Evolutionary conservation across 306 rosid species (phyloP), one percentile per base, ranked within the genome.

Genomic region (Carpinus fangiana): DNA sequence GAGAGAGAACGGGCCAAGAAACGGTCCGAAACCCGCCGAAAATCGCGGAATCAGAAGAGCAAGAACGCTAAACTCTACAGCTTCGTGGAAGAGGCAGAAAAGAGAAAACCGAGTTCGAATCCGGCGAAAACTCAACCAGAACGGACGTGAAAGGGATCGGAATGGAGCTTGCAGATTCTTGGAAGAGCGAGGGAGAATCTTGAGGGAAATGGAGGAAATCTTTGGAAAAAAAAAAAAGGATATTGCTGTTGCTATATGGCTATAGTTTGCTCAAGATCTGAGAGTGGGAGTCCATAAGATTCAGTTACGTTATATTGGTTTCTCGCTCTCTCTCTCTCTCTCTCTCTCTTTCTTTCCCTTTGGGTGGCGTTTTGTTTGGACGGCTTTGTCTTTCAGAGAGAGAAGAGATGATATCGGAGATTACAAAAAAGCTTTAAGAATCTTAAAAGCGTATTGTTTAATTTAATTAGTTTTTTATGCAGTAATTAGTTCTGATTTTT

Each of bases 211-310:
- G 48, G 28, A 43, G 57, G 18, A 46, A 73, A 80, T 64, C 59
- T 54, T 26, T 41, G 26, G 26, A 13, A 14, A 8, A 41, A 41
- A 10, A 18, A 23, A 13, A 26, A 70, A 34, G 62, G 31, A 45
- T 28, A 55, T 28, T 64, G 76, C 36, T 61, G 13, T 28, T 1
- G 67, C 43, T 61, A 61, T 8, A 47, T 8, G 69, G 75, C 82
- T 80, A 83, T 83, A 88, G 84, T 76, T 82, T 79, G 43, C 71
- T 68, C 82, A 82, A 89, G 98, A 93, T 93, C 92, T 80, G 90
- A 79, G 82, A 84, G 77, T 75, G 72, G 71, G 56, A 67, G 34
- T 72, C 79, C 83, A 54, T 88, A 62, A 64, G 50, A 88, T 84
- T 61, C 85, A 18, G 91, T 86, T 88, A 82, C 79, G 72, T 48